phyloP scores from a whole-genome alignment of 257 asterid genomes.

The Nicotiana noctiflora region DNA sequence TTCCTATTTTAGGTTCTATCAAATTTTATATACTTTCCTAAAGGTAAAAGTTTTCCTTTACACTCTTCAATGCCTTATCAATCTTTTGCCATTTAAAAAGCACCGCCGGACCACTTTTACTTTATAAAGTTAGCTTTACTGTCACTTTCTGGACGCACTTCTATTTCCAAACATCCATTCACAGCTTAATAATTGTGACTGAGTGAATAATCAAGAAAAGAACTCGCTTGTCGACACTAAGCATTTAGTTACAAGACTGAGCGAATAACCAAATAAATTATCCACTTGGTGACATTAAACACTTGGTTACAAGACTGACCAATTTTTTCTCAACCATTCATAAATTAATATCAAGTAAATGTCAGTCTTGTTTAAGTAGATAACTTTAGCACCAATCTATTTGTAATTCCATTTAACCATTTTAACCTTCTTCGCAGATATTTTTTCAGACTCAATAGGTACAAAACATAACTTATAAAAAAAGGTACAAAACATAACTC shows the following conservation, averaged over 20 bases:
- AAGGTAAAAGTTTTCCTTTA: neutral
- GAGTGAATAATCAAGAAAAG: neutral
- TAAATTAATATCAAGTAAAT: neutral
- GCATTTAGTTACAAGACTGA: neutral
- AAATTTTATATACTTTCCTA: neutral
- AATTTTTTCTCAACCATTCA: neutral
- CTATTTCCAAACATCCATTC: slow-evolving; percentile 3
- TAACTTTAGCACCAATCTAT: neutral
- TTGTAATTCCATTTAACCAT: neutral
- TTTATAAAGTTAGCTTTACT: neutral
- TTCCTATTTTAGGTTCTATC: neutral
- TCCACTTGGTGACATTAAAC: neutral
- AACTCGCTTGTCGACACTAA: neutral
- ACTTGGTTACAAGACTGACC: neutral
- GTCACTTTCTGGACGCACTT: neutral
- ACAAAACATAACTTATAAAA: neutral
- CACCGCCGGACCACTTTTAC: neutral
- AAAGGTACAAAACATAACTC: neutral
- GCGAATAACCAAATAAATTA: neutral
- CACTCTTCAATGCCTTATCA: neutral
- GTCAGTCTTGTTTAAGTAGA: neutral
- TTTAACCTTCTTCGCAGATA: neutral
- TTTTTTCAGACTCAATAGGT: neutral
- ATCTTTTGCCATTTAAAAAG: neutral
- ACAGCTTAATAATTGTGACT: neutral